A percentile compares a stretch with the other conserved stretches of the same genome.
Conservation (phyloP, 2,329 filamentous ascomycete species). For the Aspergillus sp. region DNA sequence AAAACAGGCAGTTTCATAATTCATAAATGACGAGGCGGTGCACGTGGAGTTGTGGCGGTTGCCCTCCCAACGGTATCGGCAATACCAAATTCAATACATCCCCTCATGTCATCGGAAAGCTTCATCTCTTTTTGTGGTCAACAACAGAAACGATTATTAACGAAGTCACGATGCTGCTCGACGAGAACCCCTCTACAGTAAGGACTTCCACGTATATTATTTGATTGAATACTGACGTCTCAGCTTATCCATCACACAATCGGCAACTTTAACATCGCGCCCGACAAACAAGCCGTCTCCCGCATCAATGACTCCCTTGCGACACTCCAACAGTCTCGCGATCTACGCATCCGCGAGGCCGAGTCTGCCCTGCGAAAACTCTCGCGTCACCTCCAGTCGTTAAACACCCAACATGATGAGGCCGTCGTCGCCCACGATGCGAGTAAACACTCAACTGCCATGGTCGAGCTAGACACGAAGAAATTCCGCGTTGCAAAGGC, state of each 20-base stretch:
- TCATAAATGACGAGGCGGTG: constrained; percentile 11
- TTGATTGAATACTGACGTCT: constrained; percentile 5
- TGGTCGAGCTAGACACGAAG: constrained; percentile 83
- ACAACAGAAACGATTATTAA: background rate
- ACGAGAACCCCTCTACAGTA: constrained; percentile 88
- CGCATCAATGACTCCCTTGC: constrained; percentile 82
- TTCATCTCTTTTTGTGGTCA: background rate
- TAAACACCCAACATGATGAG: constrained; percentile 74
- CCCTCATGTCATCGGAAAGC: constrained; percentile 3
- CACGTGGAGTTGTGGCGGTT: constrained; percentile 36
- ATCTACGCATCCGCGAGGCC: constrained; percentile 70
- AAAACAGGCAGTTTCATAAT: constrained; percentile 4
- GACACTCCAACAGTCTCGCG: constrained; percentile 80
- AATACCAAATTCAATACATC: constrained; percentile 7
- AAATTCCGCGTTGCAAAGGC: constrained; percentile 96
- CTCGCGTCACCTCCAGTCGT: constrained; percentile 71
- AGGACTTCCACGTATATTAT: constrained; percentile 20
- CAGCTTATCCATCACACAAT: constrained; percentile 91
- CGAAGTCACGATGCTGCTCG: constrained; percentile 74
- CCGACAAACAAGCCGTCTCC: constrained; percentile 79
- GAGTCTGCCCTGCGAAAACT: constrained; percentile 69
- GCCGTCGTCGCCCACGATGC: constrained; percentile 73
- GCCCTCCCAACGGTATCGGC: constrained; percentile 34
- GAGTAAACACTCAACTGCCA: constrained; percentile 76
- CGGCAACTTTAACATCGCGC: constrained; percentile 89